These are phyloP conservation scores for Sapria himalayana DNA, from an alignment of 345 rosid species.

Conservation along the genomic window DNA sequence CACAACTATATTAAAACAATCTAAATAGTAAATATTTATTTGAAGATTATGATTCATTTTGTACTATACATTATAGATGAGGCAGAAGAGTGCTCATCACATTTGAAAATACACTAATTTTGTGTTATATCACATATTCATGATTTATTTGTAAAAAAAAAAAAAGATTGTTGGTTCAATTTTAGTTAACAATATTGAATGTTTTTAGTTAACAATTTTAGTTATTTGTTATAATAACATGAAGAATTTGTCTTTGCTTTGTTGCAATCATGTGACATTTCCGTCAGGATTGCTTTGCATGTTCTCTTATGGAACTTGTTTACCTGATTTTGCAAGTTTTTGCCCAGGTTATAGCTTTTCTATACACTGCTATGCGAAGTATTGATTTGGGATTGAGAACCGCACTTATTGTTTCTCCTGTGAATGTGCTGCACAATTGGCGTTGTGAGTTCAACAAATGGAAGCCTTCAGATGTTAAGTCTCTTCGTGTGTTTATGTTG, in stretches of 20 bases:
- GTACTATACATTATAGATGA: too few relatives aligned
- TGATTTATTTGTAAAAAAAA: too few relatives aligned
- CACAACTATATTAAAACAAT: too few relatives aligned
- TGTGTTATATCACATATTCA: too few relatives aligned
- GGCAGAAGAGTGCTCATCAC: too few relatives aligned
- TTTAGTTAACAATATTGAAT: too few relatives aligned
- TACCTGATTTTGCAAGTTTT: slow-evolving; percentile 11
- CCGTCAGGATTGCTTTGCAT: not conserved
- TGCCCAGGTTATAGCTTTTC: slow-evolving; percentile 85
- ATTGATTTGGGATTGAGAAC: slow-evolving; percentile 81
- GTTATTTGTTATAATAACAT: not conserved
- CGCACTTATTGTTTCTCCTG: slow-evolving; percentile 86
- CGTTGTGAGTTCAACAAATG: slow-evolving; percentile 82
- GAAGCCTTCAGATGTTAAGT: slow-evolving; percentile 80
- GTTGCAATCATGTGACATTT: slow-evolving; percentile 2
- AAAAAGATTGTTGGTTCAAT: too few relatives aligned
- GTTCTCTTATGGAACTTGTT: slow-evolving; percentile 4
- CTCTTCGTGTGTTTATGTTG: slow-evolving; percentile 76
- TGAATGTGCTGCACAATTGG: slow-evolving; percentile 99
- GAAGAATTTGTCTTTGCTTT: not conserved
- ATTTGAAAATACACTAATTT: too few relatives aligned
- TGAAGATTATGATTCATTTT: too few relatives aligned
- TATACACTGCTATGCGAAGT: slow-evolving; percentile 85
- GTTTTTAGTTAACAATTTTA: slow-evolving; percentile 1
- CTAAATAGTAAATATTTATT: too few relatives aligned